Percentiles rank a stretch among this genome's conserved stretches.
phyloP scores from a whole-genome alignment of 371 early-diverging fungal genomes.

The Mortierella sp. region DNA sequence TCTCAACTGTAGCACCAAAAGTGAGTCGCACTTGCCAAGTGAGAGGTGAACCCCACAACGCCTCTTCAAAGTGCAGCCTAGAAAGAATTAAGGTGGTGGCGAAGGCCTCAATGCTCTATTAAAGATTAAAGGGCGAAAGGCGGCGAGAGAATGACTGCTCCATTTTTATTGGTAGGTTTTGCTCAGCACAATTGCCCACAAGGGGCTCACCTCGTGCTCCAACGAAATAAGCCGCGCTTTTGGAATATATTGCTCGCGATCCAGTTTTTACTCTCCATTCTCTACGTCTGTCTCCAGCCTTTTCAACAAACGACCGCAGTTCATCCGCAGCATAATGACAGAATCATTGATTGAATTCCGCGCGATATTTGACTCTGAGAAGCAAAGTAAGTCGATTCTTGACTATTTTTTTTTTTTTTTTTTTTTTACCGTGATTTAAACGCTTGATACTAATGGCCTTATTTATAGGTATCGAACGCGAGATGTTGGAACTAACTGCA shows the following conservation, averaged over 20 bases:
- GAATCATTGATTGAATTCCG: slow-evolving; percentile 60
- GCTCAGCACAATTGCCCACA: too few relatives aligned
- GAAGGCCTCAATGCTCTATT: too few relatives aligned
- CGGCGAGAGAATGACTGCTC: too few relatives aligned
- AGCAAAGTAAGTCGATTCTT: slow-evolving; percentile 33
- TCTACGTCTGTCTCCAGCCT: too few relatives aligned
- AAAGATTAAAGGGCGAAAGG: too few relatives aligned
- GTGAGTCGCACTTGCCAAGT: too few relatives aligned
- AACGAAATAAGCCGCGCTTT: slow-evolving; percentile 19
- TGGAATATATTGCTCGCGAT: not conserved
- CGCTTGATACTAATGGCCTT: not conserved
- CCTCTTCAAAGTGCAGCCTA: too few relatives aligned
- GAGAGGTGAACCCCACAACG: too few relatives aligned
- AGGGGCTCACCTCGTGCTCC: not conserved
- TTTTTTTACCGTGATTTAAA: not conserved
- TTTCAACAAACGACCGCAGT: too few relatives aligned
- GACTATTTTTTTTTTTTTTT: not conserved
- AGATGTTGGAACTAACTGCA: slow-evolving; percentile 31
- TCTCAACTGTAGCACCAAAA: too few relatives aligned
- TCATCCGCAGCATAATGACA: slow-evolving; percentile 27
- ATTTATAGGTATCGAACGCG: slow-evolving; percentile 58
- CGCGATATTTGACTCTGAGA: slow-evolving; percentile 58
- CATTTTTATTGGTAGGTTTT: too few relatives aligned
- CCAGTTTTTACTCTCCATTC: not conserved
- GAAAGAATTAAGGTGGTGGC: too few relatives aligned